Percentiles rank a stretch among this genome's conserved stretches.
phyloP scores from a whole-genome alignment of 208 protist genomes.

The Trypanosomatidae sp. region DNA sequence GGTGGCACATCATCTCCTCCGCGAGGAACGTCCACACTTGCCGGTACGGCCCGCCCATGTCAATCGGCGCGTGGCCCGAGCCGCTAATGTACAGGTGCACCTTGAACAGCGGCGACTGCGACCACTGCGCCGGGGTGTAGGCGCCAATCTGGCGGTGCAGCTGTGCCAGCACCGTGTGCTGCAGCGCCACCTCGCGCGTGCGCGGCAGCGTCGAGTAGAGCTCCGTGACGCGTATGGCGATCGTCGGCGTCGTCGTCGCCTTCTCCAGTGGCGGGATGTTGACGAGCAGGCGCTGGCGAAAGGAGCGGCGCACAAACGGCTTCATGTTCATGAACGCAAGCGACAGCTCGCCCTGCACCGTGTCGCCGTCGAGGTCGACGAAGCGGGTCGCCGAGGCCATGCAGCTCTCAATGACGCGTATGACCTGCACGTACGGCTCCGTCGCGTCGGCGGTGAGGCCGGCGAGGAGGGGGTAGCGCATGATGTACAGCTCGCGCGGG shows the following conservation, averaged over 20 bases:
- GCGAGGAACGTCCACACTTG: conserved; percentile 83
- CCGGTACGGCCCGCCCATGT: conserved; percentile 83
- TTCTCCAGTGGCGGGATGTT: conserved; percentile 52
- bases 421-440: conserved; percentile 38
- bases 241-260: conserved; percentile 14
- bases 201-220: conserved; percentile 63
- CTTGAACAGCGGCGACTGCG: conserved; percentile 60
- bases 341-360: conserved; percentile 46
- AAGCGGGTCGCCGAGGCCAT: conserved; percentile 80
- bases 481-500: conserved; percentile 16
- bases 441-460: conserved; percentile 16
- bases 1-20: conserved; percentile 80
- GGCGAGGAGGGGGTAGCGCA: conserved; percentile 36
- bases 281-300: conserved; percentile 56
- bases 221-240: conserved; percentile 64
- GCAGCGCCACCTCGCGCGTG: conserved; percentile 54
- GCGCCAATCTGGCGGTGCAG: conserved; percentile 79
- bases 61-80: conserved; percentile 61
- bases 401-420: conserved; percentile 73
- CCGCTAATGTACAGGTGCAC: conserved; percentile 71
- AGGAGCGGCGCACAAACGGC: conserved; percentile 63
- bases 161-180: conserved; percentile 71
- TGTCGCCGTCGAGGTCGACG: conserved; percentile 70
- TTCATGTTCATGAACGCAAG: conserved; percentile 71
- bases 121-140: conserved; percentile 48